These are phyloP conservation scores for Hymenoscyphus linearis DNA, from an alignment of 2,329 filamentous ascomycete species.

Conservation along the genomic window DNA sequence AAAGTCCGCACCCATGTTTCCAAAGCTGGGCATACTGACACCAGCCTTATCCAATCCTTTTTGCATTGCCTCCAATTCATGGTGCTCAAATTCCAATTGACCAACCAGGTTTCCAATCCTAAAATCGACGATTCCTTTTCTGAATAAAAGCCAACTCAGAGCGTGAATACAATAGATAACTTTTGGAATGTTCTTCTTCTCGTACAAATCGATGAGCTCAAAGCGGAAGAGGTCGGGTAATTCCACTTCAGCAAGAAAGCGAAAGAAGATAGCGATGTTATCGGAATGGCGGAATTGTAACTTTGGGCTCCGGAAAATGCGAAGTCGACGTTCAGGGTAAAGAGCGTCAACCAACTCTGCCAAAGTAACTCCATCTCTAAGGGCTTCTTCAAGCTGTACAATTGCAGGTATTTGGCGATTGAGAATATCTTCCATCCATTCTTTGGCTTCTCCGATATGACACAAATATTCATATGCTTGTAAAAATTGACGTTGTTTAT, in stretches of 20 bases:
- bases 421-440: conserved; percentile 95
- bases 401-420: conserved; percentile 83
- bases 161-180: conserved; percentile 99
- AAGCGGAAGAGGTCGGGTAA: conserved; percentile 95
- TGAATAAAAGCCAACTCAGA: conserved; percentile 92
- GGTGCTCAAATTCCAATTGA: conserved; percentile 94
- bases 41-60: conserved; percentile 95
- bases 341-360: conserved; percentile 91
- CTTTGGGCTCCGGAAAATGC: conserved; percentile 80
- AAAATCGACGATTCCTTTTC: conserved; percentile 91
- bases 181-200: conserved; percentile 99
- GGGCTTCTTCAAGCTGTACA: conserved; percentile 85
- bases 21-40: conserved; percentile 94
- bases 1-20: conserved; percentile 94
- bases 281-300: conserved; percentile 95
- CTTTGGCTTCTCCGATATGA: conserved; percentile 97
- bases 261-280: conserved; percentile 95
- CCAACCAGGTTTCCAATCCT: conserved; percentile 95
- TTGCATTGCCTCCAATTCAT: conserved; percentile 94
- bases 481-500: conserved; percentile 92
- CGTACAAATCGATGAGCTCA: conserved; percentile 94
- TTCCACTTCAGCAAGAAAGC: conserved; percentile 85
- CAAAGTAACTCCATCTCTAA: conserved; percentile 88
- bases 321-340: conserved; percentile 66
- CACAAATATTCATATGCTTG: conserved; percentile 98